phyloP scores from a whole-genome alignment of 257 asterid species.

The Rauvolfia tetraphylla region DNA sequence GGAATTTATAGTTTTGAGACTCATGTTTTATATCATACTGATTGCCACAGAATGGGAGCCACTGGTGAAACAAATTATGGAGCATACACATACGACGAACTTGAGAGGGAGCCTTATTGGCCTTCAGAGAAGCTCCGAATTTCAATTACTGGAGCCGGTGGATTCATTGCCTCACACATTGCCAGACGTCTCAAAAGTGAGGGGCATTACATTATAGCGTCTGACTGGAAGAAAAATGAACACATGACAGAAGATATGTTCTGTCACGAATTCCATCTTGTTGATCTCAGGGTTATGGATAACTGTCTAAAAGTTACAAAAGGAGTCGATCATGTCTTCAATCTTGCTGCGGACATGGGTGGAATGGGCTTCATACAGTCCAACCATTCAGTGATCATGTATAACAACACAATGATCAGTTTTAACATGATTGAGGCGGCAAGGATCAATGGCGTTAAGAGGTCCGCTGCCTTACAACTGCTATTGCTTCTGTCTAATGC shows the following conservation, averaged over 20 bases:
- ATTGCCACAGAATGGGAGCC: constrained; percentile 54
- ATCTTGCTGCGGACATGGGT: constrained; percentile 92
- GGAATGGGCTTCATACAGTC: constrained; percentile 94
- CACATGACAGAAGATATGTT: constrained; percentile 89
- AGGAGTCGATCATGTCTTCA: constrained; percentile 70
- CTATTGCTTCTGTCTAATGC: constrained; percentile 1
- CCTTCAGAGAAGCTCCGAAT: constrained; percentile 65
- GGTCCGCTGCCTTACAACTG: constrained; percentile 37
- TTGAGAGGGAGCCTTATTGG: constrained; percentile 83
- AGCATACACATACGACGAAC: constrained; percentile 54
- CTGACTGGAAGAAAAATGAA: constrained; percentile 89
- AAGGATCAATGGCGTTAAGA: constrained; percentile 65
- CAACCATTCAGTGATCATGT: constrained; percentile 85
- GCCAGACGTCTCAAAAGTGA: constrained; percentile 79
- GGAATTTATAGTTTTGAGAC: not conserved
- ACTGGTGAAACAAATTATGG: constrained; percentile 41
- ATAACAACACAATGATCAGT: constrained; percentile 85
- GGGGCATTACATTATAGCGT: constrained; percentile 81
- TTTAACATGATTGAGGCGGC: constrained; percentile 87
- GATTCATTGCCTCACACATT: constrained; percentile 81
- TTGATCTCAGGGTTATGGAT: constrained; percentile 89
- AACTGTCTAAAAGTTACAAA: constrained; percentile 71
- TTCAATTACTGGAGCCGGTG: constrained; percentile 87
- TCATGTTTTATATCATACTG: not conserved
- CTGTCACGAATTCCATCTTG: constrained; percentile 85